Evolutionary conservation across 441 rosid genomes (phyloP), one percentile per base, ranked within the genome.

Genomic region (Erysimum cheiri): DNA sequence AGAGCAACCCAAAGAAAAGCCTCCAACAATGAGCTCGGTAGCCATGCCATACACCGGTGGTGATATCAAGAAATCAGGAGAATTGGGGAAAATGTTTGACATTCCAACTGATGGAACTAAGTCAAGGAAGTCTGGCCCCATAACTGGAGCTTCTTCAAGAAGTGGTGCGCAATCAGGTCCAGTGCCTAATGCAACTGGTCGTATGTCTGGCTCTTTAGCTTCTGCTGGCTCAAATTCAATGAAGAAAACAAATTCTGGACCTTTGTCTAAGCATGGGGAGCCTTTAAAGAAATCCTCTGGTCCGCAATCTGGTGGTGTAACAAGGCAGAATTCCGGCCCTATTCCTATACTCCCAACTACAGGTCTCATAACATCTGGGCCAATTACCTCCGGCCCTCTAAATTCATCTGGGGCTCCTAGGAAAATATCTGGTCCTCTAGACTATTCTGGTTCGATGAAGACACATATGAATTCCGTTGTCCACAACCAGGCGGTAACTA

Each of bases 11-110:
- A 92, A 95, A 80, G 99, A 95, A 81, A 87, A 87, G 77, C 58
- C 90, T 63, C 96, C 99, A 1, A 91, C 97, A 17, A 89, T 95
- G 98, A 95, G 92, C 75, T 90, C 98, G 1, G 88, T 78, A 28
- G 91, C 99, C 68, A 87, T 91, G 96, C 97, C 98, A 13, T 96
- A 92, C 68, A 96, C 96, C 1, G 98, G 99, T 31, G 99, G 99
- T 22, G 98, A 95, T 80, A 89, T 95, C 60, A 90, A 95, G 80
- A 95, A 79, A 73, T 95, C 99, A 4, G 98, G 99, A 75, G 98
- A 95, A 64, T 64, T 95, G 40, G 99, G 99, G 63, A 95, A 95
- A 85, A 95, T 95, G 99, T 95, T 95, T 78, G 97, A 94, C 80
- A 90, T 95, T 28, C 91, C 92, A 8, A 49, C 81, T 17, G 99